Evolutionary conservation across 169 alveolate genomes (phyloP), one percentile per base, ranked within the genome.

Genomic region (Plasmodium billcollinsi): DNA sequence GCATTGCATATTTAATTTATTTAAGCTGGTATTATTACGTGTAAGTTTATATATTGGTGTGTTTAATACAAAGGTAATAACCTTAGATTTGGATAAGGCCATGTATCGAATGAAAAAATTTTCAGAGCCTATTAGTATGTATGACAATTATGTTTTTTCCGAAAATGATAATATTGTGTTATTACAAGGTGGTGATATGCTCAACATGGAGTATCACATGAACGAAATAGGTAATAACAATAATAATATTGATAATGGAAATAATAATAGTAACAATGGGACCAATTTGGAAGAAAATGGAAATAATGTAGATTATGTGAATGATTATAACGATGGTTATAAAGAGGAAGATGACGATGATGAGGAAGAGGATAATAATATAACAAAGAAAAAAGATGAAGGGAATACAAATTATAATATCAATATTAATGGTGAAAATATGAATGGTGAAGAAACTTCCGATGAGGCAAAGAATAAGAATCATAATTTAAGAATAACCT

Each of bases 41-140:
- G 65, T 83, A 3, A 83, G 85, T 59, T 15, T 58, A 8, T 83
- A 70, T 63, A 70, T 70, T 7, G 83, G 54, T 12, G 80, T 83
- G 3, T 54, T 70, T 15, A 83, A 67, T 39, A 59, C 49, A n/a
- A 83, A 67, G 33, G 72, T 67, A 4, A 71, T 83, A 24, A 83
- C 91, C 1, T 62, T 83, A 73, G 91, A 83, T 56, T 45, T 71
- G n/a, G 85, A 83, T 63, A 83, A 83, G 50, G 85, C 85, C n/a
- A 83, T 83, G 74, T 69, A 83, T 58, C 71, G 91, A 43, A 83
- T 83, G 91, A 83, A 71, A 33, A 83, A 70, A 49, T 83, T 83
- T 83, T 83, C 85, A 29, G 85, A 70, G 45, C 91, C 91, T 2
- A 83, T 83, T 69, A 83, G 85, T 58, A 33, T 83, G 61, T 24